A percentile compares a stretch with the other conserved stretches of the same genome.
Conservation (phyloP, 108 stramenopile species). For the Nannochloropsis gaditana region DNA sequence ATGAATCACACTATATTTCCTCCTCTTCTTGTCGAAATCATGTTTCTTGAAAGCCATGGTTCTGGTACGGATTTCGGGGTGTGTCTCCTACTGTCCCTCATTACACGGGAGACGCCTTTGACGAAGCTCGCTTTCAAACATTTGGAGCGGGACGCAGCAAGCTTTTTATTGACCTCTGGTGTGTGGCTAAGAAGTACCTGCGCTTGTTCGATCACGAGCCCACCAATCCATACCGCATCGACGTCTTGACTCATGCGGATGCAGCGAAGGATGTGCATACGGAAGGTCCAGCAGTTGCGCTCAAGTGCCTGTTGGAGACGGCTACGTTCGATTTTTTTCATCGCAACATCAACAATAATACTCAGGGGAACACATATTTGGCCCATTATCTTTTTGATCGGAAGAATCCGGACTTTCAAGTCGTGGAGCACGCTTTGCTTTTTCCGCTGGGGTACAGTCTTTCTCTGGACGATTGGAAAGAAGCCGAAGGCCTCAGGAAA, state of each 20-base stretch:
- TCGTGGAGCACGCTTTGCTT: background rate
- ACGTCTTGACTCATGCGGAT: background rate
- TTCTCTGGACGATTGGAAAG: background rate
- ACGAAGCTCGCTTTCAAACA: conserved; percentile 1
- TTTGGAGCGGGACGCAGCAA: conserved; percentile 7
- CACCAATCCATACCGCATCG: background rate
- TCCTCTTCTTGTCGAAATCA: no score
- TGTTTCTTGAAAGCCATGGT: background rate
- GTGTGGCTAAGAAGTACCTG: background rate
- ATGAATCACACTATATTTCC: no score
- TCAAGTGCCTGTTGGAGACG: background rate
- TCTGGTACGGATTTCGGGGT: background rate
- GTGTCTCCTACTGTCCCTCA: background rate
- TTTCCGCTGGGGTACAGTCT: background rate
- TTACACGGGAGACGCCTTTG: background rate
- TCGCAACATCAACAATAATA: background rate
- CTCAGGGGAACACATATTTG: background rate
- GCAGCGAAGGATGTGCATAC: background rate
- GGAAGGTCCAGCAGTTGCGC: background rate
- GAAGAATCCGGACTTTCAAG: background rate
- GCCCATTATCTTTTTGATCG: background rate
- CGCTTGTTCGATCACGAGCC: background rate
- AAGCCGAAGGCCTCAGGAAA: background rate
- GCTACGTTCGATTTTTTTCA: background rate
- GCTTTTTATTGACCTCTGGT: conserved; percentile 11